These are phyloP conservation scores for Rhytidiadelphus loreus DNA, from an alignment of 225 moss, liverwort and hornwort species.

Conservation along the genomic window DNA sequence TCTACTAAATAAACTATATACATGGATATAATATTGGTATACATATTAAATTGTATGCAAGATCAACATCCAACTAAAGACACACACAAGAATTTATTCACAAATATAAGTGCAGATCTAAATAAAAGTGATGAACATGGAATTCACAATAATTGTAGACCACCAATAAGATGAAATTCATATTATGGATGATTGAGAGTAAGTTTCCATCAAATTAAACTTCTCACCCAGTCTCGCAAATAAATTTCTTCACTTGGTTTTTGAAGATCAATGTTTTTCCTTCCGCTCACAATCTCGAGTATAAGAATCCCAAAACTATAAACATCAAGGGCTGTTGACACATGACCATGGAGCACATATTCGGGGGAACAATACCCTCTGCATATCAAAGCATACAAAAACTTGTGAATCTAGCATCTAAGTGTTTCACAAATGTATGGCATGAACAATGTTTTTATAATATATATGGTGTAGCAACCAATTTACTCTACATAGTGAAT, in stretches of 20 bases:
- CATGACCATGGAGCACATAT: neutral
- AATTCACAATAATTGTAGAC: too few relatives aligned
- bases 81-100: neutral
- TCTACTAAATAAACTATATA: accelerated
- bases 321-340: neutral
- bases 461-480: accelerated
- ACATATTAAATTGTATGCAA: neutral
- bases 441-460: neutral
- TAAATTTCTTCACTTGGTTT: neutral
- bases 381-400: neutral
- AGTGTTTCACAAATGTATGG: neutral
- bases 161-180: neutral
- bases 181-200: neutral
- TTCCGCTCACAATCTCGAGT: neutral
- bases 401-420: neutral
- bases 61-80: neutral
- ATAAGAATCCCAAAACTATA: neutral
- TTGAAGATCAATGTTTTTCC: neutral
- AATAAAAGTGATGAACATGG: neutral
- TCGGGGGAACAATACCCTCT: neutral
- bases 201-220: neutral
- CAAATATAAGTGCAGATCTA: neutral
- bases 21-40: neutral
- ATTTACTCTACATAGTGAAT: neutral
- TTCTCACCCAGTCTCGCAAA: neutral